Conservation (phyloP, 176 grass and related monocot genomes). For the Rhipidocladum racemiflorum region DNA sequence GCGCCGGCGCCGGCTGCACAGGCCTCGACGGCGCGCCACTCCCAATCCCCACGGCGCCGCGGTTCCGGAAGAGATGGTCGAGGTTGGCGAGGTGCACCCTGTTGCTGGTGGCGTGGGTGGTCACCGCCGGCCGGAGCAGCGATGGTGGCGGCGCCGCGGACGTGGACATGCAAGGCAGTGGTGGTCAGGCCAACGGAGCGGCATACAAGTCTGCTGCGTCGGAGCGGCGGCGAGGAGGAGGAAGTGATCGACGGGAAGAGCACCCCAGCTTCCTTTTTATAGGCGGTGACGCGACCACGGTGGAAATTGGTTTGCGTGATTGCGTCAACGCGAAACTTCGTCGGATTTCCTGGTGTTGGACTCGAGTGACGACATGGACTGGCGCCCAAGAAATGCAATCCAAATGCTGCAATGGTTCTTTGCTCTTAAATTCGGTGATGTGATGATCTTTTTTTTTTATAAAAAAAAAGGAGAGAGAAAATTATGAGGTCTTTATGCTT, state of each 20-base stretch:
- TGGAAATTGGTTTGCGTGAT: neutral
- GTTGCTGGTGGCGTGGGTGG: neutral
- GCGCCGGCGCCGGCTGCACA: neutral
- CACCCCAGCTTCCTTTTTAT: neutral
- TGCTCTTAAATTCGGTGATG: neutral
- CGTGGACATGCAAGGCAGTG: conserved; percentile 53
- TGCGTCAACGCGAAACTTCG: conserved; percentile 37
- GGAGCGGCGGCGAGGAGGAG: neutral
- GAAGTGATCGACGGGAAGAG: neutral
- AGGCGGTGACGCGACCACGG: neutral
- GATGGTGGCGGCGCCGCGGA: conserved; percentile 20
- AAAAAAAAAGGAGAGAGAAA: no score
- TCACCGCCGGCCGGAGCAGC: conserved; percentile 11
- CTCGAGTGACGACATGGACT: neutral
- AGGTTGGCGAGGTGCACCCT: conserved; percentile 40
- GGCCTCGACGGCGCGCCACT: neutral
- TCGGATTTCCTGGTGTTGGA: neutral
- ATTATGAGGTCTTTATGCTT: neutral
- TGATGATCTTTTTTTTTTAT: no score
- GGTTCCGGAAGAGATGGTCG: conserved; percentile 42
- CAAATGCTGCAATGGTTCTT: neutral
- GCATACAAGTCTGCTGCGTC: conserved; percentile 31
- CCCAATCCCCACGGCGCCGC: conserved; percentile 5
- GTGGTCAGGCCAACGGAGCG: neutral
- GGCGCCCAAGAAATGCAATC: neutral